phyloP scores from a whole-genome alignment of 192 early-diverging fungal genomes.

The Gryganskiella cystojenkinii region DNA sequence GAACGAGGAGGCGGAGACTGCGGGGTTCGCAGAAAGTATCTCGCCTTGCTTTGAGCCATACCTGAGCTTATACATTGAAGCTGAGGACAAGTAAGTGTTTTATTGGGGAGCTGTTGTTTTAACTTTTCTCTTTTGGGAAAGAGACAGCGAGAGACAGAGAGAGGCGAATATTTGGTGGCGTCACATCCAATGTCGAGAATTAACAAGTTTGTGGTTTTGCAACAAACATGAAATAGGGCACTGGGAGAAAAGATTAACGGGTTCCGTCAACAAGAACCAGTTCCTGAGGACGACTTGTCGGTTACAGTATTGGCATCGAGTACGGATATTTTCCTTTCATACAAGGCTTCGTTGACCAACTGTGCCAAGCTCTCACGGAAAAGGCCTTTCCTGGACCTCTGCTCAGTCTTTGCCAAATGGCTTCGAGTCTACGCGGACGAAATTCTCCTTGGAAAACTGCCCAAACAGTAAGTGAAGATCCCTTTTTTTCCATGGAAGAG shows the following conservation, averaged over 20 bases:
- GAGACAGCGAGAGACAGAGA: too few relatives aligned
- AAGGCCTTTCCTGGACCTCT: slow-evolving; percentile 89
- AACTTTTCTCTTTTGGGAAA: too few relatives aligned
- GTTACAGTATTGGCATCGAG: slow-evolving; percentile 83
- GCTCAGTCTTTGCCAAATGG: slow-evolving; percentile 82
- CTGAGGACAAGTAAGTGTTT: slow-evolving; percentile 84
- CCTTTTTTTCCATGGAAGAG: neutral
- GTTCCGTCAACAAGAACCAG: slow-evolving; percentile 57
- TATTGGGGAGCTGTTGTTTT: too few relatives aligned
- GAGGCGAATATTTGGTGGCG: too few relatives aligned
- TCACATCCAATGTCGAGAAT: too few relatives aligned
- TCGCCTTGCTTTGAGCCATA: slow-evolving; percentile 91
- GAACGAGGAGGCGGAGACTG: slow-evolving; percentile 33
- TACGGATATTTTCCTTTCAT: slow-evolving; percentile 92
- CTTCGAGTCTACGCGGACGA: slow-evolving; percentile 82
- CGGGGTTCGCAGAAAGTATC: slow-evolving; percentile 78
- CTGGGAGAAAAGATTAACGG: slow-evolving; percentile 70
- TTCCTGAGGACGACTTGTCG: slow-evolving; percentile 65
- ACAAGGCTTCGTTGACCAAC: slow-evolving; percentile 88
- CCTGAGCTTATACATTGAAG: slow-evolving; percentile 86
- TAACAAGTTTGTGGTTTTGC: too few relatives aligned
- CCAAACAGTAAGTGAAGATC: slow-evolving; percentile 60
- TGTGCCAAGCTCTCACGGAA: slow-evolving; percentile 87
- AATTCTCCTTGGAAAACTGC: slow-evolving; percentile 77
- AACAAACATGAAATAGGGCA: too few relatives aligned